Percentiles rank a stretch among this genome's conserved stretches.
These are phyloP conservation scores for Aethionema arabicum DNA, from an alignment of 345 rosid species.

Conservation along the genomic window DNA sequence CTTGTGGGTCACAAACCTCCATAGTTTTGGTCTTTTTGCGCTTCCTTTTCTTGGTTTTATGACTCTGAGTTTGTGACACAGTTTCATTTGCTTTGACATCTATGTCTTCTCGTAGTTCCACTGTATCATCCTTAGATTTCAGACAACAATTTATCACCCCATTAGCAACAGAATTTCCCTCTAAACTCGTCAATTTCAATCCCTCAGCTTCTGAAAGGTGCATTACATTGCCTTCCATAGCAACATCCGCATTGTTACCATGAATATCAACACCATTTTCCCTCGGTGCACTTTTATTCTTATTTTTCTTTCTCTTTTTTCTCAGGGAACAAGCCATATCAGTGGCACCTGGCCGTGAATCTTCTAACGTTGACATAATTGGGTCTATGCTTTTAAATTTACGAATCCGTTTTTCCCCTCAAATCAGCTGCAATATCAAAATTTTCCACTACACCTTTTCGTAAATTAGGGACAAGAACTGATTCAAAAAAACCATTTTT, in stretches of 20 bases:
- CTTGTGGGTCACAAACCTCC: conserved; percentile 16
- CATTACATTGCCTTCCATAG: background rate
- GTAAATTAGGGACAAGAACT: conserved; percentile 1
- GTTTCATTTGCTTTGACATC: conserved; percentile 16
- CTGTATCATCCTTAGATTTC: conserved; percentile 16
- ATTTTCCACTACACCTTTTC: background rate
- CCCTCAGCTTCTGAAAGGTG: conserved; percentile 26
- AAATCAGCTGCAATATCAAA: conserved; percentile 23
- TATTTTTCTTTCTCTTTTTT: conserved; percentile 20
- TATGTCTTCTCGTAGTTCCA: conserved; percentile 5
- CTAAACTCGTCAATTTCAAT: conserved; percentile 4
- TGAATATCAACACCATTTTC: conserved; percentile 16
- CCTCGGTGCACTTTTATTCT: background rate
- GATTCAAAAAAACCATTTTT: no score
- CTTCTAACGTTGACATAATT: background rate
- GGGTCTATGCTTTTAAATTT: background rate
- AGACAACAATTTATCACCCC: conserved; percentile 12
- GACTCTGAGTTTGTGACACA: conserved; percentile 24
- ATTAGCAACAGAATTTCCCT: conserved; percentile 5
- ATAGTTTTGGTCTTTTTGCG: conserved; percentile 19
- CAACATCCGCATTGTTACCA: conserved; percentile 9
- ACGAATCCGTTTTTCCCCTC: background rate
- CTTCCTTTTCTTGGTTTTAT: conserved; percentile 33
- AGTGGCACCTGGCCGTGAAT: conserved; percentile 19
- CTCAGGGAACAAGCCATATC: conserved; percentile 16